Base-by-base conservation (phyloP, 768 basidiomycete genomes). In the Imleria badia region DNA sequence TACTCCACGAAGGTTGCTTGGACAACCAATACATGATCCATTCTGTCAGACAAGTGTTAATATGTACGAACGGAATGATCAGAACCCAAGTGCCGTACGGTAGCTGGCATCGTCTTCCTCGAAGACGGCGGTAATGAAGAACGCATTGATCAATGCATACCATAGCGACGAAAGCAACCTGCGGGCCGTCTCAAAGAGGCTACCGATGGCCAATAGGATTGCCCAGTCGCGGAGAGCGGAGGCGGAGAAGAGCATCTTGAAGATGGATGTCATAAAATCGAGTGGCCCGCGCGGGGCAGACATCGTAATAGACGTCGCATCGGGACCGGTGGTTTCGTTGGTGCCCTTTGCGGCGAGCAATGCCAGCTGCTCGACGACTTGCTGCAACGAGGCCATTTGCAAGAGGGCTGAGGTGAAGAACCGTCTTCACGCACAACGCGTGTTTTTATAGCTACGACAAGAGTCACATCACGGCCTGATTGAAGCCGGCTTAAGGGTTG, bases 11-110 rank as follows among this genome's bases (percentile, higher is more conserved):
- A 19, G 82, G 77, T 39, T 83, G 82, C 48, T 76, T 75, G 5
- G 84, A 81, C 1, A 89, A 68, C 87, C 87, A 90, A 38, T 77
- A 69, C 78, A 87, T 79, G 62, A 89, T 76, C 88, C 88, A 90
- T 36, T 78, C 86, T 88, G 52, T 26, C 36, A 36, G 45, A 31
- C 20, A 30, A 30, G 19, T 22, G 22, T 50, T 45, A 49, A 50
- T 30, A 55, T 51, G 43, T 30, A 45, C 39, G 6, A 1, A 42
- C 17, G 17, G 36, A 31, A n/a, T 9, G 2, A n/a, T 30, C 3
- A 31, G 5, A 56, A 29, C 44, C n/a, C 59, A 12, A 35, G 36
- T 3, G 20, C 59, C 83, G 11, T 60, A 86, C 86, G 68, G 60
- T 78, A 87, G 52, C 79, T 75, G n/a, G 63, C 47, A 58, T 90